Conservation (phyloP, 2,329 filamentous ascomycete species). For the Aureobasidium musti region DNA sequence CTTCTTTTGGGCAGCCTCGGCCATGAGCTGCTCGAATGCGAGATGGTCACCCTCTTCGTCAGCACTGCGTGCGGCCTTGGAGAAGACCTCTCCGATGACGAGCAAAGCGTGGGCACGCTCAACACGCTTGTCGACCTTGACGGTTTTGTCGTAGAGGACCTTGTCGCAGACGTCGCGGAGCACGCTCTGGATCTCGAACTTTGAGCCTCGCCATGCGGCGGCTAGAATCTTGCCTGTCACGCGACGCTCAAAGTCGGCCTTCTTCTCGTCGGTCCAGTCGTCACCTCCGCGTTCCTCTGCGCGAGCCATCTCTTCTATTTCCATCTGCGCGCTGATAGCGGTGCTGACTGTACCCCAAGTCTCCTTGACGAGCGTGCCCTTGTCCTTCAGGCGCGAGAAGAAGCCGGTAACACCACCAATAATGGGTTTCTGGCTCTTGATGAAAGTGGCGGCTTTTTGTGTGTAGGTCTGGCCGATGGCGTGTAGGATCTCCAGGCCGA, state of each 20-base stretch:
- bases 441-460: slow-evolving; percentile 79
- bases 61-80: slow-evolving; percentile 66
- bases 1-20: slow-evolving; percentile 94
- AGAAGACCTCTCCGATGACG: slow-evolving; percentile 84
- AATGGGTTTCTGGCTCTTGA: slow-evolving; percentile 96
- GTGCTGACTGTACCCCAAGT: slow-evolving; percentile 98
- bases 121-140: slow-evolving; percentile 79
- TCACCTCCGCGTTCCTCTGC: slow-evolving; percentile 93
- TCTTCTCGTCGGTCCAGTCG: slow-evolving; percentile 97
- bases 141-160: slow-evolving; percentile 76
- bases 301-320: slow-evolving; percentile 98
- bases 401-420: slow-evolving; percentile 81
- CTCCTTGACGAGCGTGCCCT: slow-evolving; percentile 94
- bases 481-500: slow-evolving; percentile 93
- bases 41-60: slow-evolving; percentile 99
- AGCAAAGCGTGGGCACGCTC: slow-evolving; percentile 89
- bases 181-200: slow-evolving; percentile 97
- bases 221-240: slow-evolving; percentile 98
- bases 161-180: slow-evolving; percentile 91
- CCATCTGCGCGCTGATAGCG: slow-evolving; percentile 95
- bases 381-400: slow-evolving; percentile 91
- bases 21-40: slow-evolving; percentile 97
- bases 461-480: slow-evolving; percentile 91
- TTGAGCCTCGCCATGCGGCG: slow-evolving; percentile 92
- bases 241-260: slow-evolving; percentile 89